Evolutionary conservation across 1,284 basidiomycete species (phyloP).

Genomic region (Grifola frondosa): DNA sequence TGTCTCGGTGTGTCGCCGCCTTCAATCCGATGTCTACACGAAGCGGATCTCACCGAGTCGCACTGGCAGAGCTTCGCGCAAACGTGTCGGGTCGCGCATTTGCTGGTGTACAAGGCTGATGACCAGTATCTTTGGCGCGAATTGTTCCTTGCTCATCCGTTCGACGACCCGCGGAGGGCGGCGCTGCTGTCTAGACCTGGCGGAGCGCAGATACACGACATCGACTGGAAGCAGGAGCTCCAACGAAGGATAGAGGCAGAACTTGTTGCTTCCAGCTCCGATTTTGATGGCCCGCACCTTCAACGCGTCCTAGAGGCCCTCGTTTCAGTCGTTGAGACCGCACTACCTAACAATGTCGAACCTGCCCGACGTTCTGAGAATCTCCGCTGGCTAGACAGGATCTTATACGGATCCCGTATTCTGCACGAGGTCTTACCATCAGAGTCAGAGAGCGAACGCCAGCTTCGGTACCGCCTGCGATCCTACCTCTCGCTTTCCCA

Average conservation of each 20-base stretch:
- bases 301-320: conserved; percentile 42
- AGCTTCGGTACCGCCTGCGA: conserved; percentile 33
- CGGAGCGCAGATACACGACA: not conserved
- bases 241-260: conserved; percentile 33
- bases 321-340: conserved; percentile 42
- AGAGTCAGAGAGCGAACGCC: conserved; percentile 7
- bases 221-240: conserved; percentile 30
- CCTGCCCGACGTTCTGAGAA: conserved; percentile 19
- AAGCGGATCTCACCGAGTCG: not conserved
- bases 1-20: conserved; percentile 36
- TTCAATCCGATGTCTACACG: not conserved
- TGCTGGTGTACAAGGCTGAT: conserved; percentile 46
- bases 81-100: conserved; percentile 46
- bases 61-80: conserved; percentile 43
- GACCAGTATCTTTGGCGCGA: conserved; percentile 66
- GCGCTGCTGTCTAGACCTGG: conserved; percentile 6
- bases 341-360: conserved; percentile 28
- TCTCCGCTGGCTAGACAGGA: conserved; percentile 20
- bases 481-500: conserved; percentile 45
- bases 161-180: conserved; percentile 56
- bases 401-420: conserved; percentile 14
- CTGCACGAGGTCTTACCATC: not conserved
- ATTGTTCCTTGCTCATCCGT: conserved; percentile 53
- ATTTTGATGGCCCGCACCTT: conserved; percentile 29
- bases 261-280: conserved; percentile 19